These are phyloP conservation scores for Stagonosporopsis rhizophila DNA, from an alignment of 2,329 filamentous ascomycete species.

Conservation along the genomic window DNA sequence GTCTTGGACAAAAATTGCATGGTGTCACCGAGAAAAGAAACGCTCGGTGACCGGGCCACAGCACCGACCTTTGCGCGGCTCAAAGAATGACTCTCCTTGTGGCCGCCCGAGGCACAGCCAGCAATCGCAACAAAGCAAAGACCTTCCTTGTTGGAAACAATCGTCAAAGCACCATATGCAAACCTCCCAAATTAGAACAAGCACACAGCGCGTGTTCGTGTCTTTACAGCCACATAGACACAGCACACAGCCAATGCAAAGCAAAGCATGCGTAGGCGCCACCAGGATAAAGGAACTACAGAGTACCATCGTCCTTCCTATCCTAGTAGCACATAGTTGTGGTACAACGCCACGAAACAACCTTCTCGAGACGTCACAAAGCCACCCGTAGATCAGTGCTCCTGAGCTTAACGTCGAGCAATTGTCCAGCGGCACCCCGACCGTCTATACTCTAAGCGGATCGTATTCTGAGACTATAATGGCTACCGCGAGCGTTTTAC, in stretches of 20 bases:
- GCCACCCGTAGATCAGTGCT: not conserved
- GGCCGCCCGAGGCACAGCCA: constrained; percentile 1
- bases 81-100: not conserved
- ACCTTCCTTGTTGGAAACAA: not conserved
- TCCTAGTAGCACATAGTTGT: not conserved
- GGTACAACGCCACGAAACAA: not conserved
- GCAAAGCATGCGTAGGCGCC: not conserved
- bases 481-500: not conserved
- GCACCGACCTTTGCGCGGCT: not conserved
- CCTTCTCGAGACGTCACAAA: not conserved
- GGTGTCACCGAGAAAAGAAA: constrained; percentile 1
- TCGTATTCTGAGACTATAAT: not conserved
- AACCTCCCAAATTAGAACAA: not conserved
- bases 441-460: not conserved
- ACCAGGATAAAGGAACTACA: not conserved
- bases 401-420: not conserved
- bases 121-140: not conserved
- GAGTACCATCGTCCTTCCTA: not conserved
- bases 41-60: constrained; percentile 10
- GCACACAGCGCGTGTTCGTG: not conserved
- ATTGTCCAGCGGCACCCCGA: not conserved
- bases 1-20: not conserved
- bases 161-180: not conserved
- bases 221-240: not conserved
- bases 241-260: not conserved